Conservation (phyloP, 169 alveolate genomes). For the Theileria orientalis region DNA sequence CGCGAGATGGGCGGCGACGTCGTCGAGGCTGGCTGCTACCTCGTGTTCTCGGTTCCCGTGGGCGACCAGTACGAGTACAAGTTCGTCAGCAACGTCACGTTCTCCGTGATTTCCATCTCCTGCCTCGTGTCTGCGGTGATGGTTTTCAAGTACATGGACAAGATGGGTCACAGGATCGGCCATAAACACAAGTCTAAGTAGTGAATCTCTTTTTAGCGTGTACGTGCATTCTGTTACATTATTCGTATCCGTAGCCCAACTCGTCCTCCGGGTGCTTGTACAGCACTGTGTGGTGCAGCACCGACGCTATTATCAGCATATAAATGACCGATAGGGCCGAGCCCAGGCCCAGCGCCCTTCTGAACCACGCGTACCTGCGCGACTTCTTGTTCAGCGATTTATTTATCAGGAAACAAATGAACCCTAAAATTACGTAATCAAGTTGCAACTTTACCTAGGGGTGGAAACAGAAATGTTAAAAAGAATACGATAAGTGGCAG, state of each 20-base stretch:
- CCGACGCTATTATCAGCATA: constrained; percentile 28
- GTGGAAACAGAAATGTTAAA: constrained; percentile 41
- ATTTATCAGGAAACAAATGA: constrained; percentile 20
- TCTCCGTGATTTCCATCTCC: not conserved
- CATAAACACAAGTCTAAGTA: not conserved
- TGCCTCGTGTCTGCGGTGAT: constrained; percentile 18
- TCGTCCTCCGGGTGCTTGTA: constrained; percentile 20
- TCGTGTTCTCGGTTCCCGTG: constrained; percentile 40
- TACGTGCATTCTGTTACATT: constrained; percentile 3
- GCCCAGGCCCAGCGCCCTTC: constrained; percentile 48
- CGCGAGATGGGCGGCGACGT: constrained; percentile 3
- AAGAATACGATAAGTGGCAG: constrained; percentile 28
- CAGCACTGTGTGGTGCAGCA: constrained; percentile 37
- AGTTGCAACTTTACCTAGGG: constrained; percentile 17
- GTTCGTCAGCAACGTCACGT: constrained; percentile 18
- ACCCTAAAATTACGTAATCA: constrained; percentile 24
- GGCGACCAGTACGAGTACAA: constrained; percentile 22
- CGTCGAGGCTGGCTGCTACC: constrained; percentile 30
- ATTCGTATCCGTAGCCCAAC: constrained; percentile 40
- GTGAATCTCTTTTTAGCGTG: not conserved
- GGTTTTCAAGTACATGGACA: not conserved
- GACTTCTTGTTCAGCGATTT: constrained; percentile 11
- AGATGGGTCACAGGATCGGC: not conserved
- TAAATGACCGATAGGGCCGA: constrained; percentile 48
- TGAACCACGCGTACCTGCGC: constrained; percentile 40